Conservation (phyloP, 257 asterid genomes). For the Petunia secreta region DNA sequence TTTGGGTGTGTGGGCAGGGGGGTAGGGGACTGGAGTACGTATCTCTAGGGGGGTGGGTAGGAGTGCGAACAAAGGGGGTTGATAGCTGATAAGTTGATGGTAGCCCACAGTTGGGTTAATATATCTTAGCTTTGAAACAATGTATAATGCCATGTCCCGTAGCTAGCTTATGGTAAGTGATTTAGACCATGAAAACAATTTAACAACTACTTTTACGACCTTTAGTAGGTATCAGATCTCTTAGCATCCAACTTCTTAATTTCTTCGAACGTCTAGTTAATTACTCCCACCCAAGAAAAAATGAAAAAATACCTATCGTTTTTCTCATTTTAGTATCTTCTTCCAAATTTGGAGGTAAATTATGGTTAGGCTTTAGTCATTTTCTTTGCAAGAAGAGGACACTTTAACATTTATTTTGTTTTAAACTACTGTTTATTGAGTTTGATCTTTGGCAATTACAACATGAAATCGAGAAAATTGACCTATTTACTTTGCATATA, state of each 20-base stretch:
- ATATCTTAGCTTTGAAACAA: constrained; percentile 57
- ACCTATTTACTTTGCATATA: background rate
- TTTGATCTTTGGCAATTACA: background rate
- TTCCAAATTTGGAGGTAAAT: no score
- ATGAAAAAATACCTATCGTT: background rate
- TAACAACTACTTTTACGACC: constrained; percentile 36
- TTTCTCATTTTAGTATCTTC: no score
- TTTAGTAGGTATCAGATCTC: constrained; percentile 15
- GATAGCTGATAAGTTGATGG: background rate
- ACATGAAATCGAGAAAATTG: background rate
- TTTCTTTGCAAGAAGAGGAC: background rate
- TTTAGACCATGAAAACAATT: constrained; percentile 46
- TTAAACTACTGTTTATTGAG: background rate
- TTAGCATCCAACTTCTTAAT: background rate
- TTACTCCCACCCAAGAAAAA: background rate
- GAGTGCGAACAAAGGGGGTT: no score
- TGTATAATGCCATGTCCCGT: constrained; percentile 20
- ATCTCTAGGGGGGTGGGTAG: no score
- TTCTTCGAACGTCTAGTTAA: background rate
- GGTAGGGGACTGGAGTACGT: background rate
- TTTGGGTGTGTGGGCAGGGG: background rate
- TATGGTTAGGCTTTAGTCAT: background rate
- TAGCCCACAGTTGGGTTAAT: constrained; percentile 33
- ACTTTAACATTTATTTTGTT: no score
- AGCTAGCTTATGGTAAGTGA: constrained; percentile 28